Base-by-base conservation (phyloP, 2,329 filamentous ascomycete species). In the Claviceps purpurea region DNA sequence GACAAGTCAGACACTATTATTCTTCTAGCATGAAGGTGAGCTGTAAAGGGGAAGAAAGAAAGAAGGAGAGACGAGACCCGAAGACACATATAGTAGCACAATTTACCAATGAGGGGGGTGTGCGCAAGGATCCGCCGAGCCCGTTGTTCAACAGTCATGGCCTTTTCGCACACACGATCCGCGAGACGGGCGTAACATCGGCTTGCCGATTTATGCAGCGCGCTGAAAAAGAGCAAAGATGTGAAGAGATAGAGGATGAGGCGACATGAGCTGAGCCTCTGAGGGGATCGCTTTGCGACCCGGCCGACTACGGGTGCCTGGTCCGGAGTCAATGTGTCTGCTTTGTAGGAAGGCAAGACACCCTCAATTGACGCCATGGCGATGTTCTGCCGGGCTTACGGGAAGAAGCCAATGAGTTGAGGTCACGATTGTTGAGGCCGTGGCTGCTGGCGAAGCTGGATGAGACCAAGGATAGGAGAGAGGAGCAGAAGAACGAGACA, bases 51-150 rank as follows among this genome's bases (percentile, higher is more conserved):
- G 6, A 26, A 11, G 13, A 4, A 14, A 14, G 24, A 37, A 20
- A 34, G 22, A 18, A 16, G 24, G n/a, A 2, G 30, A 18, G 10
- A 45, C 7, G n/a, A 42, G 16, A 20, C 38, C 16, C 38, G n/a
- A 40, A 40, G 38, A 14, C 5, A n/a, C 38, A 40, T n/a, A 14
- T 24, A 26, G 13, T 11, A 39, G n/a, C n/a, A 24, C 30, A 47
- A 38, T 38, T 45, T 67, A 77, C 75, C 75, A 55, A 78, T 77
- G 57, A 78, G 61, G 2, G 75, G 75, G 1, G 69, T 74, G 5
- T 64, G 56, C 5, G 66, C 64, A 37, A 78, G 66, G 38, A 78
- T 73, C 38, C 62, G 63, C 39, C 67, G 68, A 42, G 74, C 74
- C 40, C 74, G 68, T 48, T 73, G 63, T 49, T 77, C 70, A 22